Percentiles rank a stretch among this genome's conserved stretches.
phyloP scores from a whole-genome alignment of 176 grass and related monocot species.

The Zizania latifolia region DNA sequence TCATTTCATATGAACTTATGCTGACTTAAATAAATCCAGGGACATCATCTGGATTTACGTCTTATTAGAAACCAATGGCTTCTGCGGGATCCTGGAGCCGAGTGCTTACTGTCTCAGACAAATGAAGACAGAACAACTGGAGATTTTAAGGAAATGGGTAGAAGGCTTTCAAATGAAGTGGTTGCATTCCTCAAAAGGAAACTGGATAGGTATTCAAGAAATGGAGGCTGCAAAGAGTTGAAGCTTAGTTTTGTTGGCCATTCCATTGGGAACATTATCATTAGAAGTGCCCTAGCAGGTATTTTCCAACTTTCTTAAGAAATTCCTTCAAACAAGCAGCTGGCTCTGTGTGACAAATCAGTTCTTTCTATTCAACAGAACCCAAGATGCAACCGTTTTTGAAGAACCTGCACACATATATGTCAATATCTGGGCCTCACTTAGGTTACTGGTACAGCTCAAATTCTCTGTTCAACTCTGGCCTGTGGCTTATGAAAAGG shows the following conservation, averaged over 20 bases:
- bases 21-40: constrained; percentile 35
- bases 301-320: background rate
- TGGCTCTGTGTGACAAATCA: background rate
- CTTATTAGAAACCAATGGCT: constrained; percentile 91
- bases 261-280: constrained; percentile 93
- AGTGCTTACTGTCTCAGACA: constrained; percentile 77
- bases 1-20: background rate
- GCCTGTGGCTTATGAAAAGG: constrained; percentile 84
- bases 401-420: constrained; percentile 77
- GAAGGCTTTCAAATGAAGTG: constrained; percentile 66
- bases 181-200: constrained; percentile 56
- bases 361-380: constrained; percentile 48
- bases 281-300: constrained; percentile 82
- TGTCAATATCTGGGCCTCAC: constrained; percentile 92
- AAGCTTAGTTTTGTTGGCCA: constrained; percentile 90
- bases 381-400: constrained; percentile 51
- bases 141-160: constrained; percentile 93
- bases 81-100: constrained; percentile 75
- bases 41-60: constrained; percentile 85
- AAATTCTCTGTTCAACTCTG: constrained; percentile 92
- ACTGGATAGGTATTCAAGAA: constrained; percentile 56
- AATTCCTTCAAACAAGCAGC: background rate
- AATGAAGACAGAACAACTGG: constrained; percentile 88
- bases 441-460: constrained; percentile 92
- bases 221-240: constrained; percentile 68